These are phyloP conservation scores for Bocquillonia castaneifolia DNA, from an alignment of 441 rosid species.

Conservation along the genomic window DNA sequence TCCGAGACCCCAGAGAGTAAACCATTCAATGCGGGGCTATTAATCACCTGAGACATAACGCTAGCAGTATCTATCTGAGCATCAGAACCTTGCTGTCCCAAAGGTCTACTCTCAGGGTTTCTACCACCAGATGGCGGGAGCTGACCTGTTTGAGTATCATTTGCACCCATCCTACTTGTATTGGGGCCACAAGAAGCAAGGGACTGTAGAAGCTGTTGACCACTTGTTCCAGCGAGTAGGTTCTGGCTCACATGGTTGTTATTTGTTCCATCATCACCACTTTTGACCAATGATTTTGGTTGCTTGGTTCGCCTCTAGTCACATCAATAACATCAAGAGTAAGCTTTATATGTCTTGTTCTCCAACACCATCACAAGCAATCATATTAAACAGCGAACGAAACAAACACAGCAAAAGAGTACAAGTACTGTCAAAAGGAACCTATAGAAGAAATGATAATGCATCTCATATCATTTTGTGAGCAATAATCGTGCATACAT, in stretches of 20 bases:
- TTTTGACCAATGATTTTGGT: conserved; percentile 32
- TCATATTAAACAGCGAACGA: neutral
- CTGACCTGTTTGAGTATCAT: conserved; percentile 21
- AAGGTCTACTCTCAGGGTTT: conserved; percentile 15
- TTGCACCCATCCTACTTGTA: conserved; percentile 23
- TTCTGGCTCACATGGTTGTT: conserved; percentile 33
- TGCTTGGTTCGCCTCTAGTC: conserved; percentile 45
- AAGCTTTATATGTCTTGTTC: neutral
- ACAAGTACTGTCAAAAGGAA: neutral
- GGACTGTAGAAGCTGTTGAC: conserved; percentile 59
- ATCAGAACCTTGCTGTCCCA: conserved; percentile 31
- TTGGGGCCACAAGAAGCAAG: conserved; percentile 46
- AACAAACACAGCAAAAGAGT: neutral
- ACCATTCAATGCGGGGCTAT: conserved; percentile 65
- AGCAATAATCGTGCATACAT: neutral
- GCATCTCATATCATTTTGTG: neutral
- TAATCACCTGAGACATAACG: conserved; percentile 65
- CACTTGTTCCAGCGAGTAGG: conserved; percentile 30
- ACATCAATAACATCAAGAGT: conserved; percentile 15
- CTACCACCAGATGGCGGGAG: conserved; percentile 18
- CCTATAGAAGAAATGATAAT: neutral
- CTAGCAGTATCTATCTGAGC: conserved; percentile 45
- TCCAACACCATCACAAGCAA: neutral
- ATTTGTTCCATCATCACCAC: conserved; percentile 35
- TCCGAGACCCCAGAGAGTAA: conserved; percentile 64